phyloP scores from a whole-genome alignment of 768 basidiomycete species.

The Boletus huronensis region DNA sequence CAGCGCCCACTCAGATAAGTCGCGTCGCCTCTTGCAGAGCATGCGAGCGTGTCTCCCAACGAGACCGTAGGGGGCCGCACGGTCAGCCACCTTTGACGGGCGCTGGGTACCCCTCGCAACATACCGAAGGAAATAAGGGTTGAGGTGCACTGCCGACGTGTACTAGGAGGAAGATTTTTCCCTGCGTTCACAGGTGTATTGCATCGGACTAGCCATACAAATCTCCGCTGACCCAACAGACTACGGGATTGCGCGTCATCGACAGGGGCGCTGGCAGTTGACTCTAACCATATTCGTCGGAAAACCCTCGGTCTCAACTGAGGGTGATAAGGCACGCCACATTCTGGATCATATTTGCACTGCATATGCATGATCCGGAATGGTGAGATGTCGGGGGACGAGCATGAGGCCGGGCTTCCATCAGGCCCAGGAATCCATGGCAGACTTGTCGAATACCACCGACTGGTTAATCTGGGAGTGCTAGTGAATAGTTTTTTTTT shows the following conservation, averaged over 20 bases:
- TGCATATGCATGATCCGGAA: slow-evolving; percentile 10
- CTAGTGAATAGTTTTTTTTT: not conserved
- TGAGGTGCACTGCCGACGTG: not conserved
- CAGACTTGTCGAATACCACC: not conserved
- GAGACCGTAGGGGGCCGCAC: not conserved
- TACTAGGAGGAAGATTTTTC: not conserved
- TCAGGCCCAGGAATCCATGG: not conserved
- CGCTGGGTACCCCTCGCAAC: not conserved
- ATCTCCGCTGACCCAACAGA: slow-evolving; percentile 5
- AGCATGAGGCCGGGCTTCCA: not conserved
- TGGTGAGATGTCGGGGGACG: not conserved
- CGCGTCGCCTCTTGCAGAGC: not conserved
- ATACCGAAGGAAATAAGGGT: too few relatives aligned
- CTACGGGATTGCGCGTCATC: slow-evolving; percentile 2
- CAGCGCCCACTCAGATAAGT: not conserved
- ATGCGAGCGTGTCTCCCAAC: not conserved
- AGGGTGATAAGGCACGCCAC: slow-evolving; percentile 2
- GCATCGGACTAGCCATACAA: not conserved
- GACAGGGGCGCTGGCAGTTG: slow-evolving; percentile 1
- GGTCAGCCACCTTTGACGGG: not conserved
- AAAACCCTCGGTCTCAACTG: slow-evolving; percentile 5
- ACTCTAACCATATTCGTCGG: slow-evolving; percentile 9
- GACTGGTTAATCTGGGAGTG: not conserved
- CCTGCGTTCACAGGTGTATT: not conserved
- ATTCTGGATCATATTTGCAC: slow-evolving; percentile 1